A percentile compares a stretch with the other conserved stretches of the same genome.
Conservation (phyloP, 345 rosid species). For the Eucalyptus pauciflora region DNA sequence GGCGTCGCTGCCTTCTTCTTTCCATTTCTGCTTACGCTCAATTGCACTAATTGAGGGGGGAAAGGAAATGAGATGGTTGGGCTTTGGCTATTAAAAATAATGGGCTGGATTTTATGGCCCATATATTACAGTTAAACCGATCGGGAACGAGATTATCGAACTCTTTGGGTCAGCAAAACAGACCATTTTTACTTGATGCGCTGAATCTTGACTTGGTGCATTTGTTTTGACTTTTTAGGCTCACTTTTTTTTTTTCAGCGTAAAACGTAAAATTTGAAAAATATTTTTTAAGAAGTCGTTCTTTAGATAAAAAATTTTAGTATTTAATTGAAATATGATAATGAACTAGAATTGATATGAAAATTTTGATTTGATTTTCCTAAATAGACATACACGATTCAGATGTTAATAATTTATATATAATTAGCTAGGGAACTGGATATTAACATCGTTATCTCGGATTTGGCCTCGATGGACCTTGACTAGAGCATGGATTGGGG, state of each 20-base stretch:
- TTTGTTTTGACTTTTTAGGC: background rate
- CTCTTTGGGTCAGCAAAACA: background rate
- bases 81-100: too few relatives aligned
- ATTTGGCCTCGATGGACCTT: background rate
- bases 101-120: too few relatives aligned
- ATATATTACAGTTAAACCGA: background rate
- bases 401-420: too few relatives aligned
- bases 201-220: background rate
- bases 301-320: too few relatives aligned
- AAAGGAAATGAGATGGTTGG: too few relatives aligned
- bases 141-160: background rate
- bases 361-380: background rate
- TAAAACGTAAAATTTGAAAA: background rate
- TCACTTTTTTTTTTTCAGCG: background rate
- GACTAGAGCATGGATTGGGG: background rate
- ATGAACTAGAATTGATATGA: background rate
- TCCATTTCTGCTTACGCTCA: too few relatives aligned
- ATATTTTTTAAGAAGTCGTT: too few relatives aligned
- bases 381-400: too few relatives aligned
- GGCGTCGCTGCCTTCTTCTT: too few relatives aligned
- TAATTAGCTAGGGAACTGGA: fast-evolving
- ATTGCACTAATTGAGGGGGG: too few relatives aligned
- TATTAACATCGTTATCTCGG: fast-evolving
- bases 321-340: too few relatives aligned
- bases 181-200: background rate